Base-by-base conservation (phyloP, 2,329 filamentous ascomycete genomes). In the Pseudopyricularia cyperi region DNA sequence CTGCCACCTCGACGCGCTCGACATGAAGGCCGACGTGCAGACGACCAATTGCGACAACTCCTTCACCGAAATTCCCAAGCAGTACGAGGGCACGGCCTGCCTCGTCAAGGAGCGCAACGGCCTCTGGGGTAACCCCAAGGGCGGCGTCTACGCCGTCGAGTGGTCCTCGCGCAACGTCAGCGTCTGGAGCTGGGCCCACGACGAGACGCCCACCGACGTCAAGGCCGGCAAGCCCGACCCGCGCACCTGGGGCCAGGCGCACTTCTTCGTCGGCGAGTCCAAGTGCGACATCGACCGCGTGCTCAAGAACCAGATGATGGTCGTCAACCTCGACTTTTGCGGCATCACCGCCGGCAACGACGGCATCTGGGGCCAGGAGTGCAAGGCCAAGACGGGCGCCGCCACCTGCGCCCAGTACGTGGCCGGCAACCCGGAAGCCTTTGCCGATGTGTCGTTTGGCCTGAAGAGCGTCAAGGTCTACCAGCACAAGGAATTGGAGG, bases 251-350 rank as follows among this genome's bases (percentile, higher is more conserved):
- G 83, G 80, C 6, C 70, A 63, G 4, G 85, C 87, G 1, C 64
- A 73, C 3, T 80, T 83, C 12, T 69, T 72, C 19, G 83, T 89
- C 1, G 78, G 79, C 15, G 71, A 68, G 49, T 56, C 58, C 52
- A 60, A 59, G 37, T 94, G 88, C 66, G 70, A 88, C 56, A 79
- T 89, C 57, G 68, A 79, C 55, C 64, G 63, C 2, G 73, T 77
- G 59, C 85, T 93, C 65, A 69, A 68, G 55, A 70, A 82, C 60
- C 77, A 90, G 71, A 77, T 82, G 59, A 77, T 95, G 55, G 79
- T 89, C 52, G 76, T 89, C 58, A 80, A 89, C 69, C 87, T 86
- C 46, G 65, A 82, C 30, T 84, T 90, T 63, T 91, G 87, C 63
- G 87, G 86, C 17, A 77, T 82, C 59, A 85, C 82, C 70, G 83